Conservation (phyloP, 2,329 filamentous ascomycete genomes). For the Xylaria sp. region DNA sequence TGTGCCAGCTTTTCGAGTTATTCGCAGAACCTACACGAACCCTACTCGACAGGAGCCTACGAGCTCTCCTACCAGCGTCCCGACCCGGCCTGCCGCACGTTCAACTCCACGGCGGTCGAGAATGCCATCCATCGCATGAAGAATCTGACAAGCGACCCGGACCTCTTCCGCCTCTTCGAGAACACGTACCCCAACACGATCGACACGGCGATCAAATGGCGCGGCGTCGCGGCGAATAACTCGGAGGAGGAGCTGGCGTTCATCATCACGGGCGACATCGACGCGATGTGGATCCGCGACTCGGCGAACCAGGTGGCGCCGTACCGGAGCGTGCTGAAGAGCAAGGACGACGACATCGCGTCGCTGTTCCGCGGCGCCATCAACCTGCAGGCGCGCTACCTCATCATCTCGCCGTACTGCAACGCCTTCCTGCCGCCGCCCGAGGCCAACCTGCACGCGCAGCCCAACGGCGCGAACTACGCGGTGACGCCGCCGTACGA, state of each 20-base stretch:
- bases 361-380: conserved; percentile 76
- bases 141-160: conserved; percentile 58
- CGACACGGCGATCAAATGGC: conserved; percentile 84
- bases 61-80: conserved; percentile 61
- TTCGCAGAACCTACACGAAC: conserved; percentile 46
- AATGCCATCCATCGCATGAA: conserved; percentile 66
- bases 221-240: conserved; percentile 66
- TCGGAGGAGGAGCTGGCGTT: conserved; percentile 69
- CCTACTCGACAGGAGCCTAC: conserved; percentile 47
- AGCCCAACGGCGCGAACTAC: conserved; percentile 68
- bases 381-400: conserved; percentile 76
- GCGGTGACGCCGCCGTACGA: conserved; percentile 72
- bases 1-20: conserved; percentile 49
- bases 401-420: conserved; percentile 79
- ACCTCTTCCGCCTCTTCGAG: conserved; percentile 82
- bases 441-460: conserved; percentile 73
- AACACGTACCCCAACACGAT: conserved; percentile 86
- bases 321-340: conserved; percentile 69
- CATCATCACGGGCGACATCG: conserved; percentile 85
- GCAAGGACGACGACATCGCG: conserved; percentile 69
- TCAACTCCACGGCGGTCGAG: conserved; percentile 76
- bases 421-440: conserved; percentile 89
- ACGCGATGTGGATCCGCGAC: conserved; percentile 89
- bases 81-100: conserved; percentile 74
- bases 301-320: conserved; percentile 80